phyloP scores from a whole-genome alignment of 2,329 filamentous ascomycete species.

The Monosporascus sp. region DNA sequence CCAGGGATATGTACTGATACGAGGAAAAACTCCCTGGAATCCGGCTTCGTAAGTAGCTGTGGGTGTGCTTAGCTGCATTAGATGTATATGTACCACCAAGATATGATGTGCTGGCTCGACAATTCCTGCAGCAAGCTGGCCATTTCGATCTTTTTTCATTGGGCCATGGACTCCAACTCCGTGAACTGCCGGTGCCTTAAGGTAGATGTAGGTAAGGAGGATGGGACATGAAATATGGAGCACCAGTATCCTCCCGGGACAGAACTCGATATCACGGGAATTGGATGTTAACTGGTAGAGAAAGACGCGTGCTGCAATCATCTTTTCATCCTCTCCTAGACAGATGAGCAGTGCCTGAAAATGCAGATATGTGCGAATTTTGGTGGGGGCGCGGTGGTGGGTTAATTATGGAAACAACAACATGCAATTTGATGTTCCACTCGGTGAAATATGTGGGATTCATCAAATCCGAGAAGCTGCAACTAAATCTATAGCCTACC shows the following conservation, averaged over 20 bases:
- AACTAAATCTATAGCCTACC: slow-evolving; percentile 1
- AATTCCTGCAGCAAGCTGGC: not conserved
- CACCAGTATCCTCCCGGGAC: not conserved
- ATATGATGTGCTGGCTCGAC: slow-evolving; percentile 16
- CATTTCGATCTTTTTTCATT: slow-evolving; percentile 5
- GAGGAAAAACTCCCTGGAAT: not conserved
- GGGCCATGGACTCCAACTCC: slow-evolving; percentile 3
- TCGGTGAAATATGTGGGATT: slow-evolving; percentile 12
- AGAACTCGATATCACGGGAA: no score
- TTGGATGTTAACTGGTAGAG: not conserved
- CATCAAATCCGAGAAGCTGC: slow-evolving; percentile 1
- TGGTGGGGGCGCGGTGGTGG: no score
- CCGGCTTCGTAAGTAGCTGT: slow-evolving; percentile 6
- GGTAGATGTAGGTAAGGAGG: not conserved
- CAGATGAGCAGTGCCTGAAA: not conserved
- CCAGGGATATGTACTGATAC: not conserved
- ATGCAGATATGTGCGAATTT: not conserved
- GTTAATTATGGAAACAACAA: slow-evolving; percentile 1
- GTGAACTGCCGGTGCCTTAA: not conserved
- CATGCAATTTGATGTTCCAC: slow-evolving; percentile 1
- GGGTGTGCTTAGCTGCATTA: slow-evolving; percentile 13
- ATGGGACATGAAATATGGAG: not conserved
- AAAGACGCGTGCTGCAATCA: not conserved
- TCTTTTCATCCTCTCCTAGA: not conserved
- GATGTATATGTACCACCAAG: slow-evolving; percentile 15